These are phyloP conservation scores for Pyricularia grisea DNA, from an alignment of 2,329 filamentous ascomycete genomes.

Conservation along the genomic window DNA sequence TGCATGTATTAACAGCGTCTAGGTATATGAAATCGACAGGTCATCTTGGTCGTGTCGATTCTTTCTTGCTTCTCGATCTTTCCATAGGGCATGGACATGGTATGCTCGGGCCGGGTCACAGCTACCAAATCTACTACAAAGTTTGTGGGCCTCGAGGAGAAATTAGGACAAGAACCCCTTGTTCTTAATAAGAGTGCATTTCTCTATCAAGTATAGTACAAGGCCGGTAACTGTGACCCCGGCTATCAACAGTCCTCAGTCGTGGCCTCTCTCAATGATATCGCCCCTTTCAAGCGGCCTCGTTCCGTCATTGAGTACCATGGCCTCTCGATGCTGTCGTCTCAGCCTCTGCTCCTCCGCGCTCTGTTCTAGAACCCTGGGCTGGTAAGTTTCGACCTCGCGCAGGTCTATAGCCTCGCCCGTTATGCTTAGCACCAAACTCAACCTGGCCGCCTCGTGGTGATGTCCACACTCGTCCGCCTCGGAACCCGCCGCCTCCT, in stretches of 20 bases:
- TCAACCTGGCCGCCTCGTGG: slow-evolving; percentile 10
- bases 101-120: background rate
- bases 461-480: slow-evolving; percentile 8
- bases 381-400: slow-evolving; percentile 14
- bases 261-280: slow-evolving; percentile 61
- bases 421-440: slow-evolving; percentile 24
- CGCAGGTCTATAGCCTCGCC: background rate
- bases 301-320: slow-evolving; percentile 84
- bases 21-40: background rate
- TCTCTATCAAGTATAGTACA: background rate
- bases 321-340: slow-evolving; percentile 72
- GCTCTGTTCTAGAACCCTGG: slow-evolving; percentile 40
- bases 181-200: background rate
- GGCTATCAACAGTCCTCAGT: slow-evolving; percentile 13
- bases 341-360: slow-evolving; percentile 63
- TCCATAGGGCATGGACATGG: background rate
- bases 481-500: slow-evolving; percentile 11
- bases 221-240: background rate
- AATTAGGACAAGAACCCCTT: background rate
- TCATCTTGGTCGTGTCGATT: background rate
- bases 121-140: background rate
- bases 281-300: slow-evolving; percentile 64
- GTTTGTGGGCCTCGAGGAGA: background rate
- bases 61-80: background rate
- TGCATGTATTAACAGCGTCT: background rate